Conservation (phyloP, 176 grass and related monocot genomes). For the sorghum (Sorghum bicolor) region DNA sequence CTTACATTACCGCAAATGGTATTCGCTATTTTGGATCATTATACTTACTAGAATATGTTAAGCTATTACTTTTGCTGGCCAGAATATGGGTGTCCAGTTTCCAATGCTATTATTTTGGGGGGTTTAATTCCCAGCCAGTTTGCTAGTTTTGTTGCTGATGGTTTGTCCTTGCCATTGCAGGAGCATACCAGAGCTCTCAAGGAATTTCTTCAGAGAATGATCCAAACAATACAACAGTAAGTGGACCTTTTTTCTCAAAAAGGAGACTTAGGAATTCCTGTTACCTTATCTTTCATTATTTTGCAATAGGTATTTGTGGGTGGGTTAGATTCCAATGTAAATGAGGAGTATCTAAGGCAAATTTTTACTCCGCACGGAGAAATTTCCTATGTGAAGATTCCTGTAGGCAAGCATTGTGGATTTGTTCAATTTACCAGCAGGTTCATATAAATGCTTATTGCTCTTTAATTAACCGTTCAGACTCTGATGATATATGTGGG, state of each 20-base stretch:
- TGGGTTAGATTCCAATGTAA: conserved; percentile 87
- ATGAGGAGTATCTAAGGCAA: conserved; percentile 78
- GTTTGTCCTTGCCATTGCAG: conserved; percentile 40
- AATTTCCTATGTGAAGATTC: conserved; percentile 93
- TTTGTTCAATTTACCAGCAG: conserved; percentile 98
- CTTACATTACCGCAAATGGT: neutral
- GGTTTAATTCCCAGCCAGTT: neutral
- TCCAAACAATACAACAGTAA: conserved; percentile 89
- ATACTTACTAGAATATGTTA: neutral
- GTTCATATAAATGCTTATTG: conserved; percentile 45
- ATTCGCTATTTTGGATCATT: neutral
- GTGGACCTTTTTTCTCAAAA: conserved; percentile 12
- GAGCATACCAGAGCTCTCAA: conserved; percentile 55
- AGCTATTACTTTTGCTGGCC: neutral
- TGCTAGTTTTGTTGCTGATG: conserved; percentile 19
- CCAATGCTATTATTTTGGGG: neutral
- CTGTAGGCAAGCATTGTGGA: conserved; percentile 87
- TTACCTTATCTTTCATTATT: conserved; percentile 45
- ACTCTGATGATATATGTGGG: neutral
- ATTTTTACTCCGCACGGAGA: conserved; percentile 77
- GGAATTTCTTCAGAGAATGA: conserved; percentile 62
- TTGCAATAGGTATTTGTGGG: conserved; percentile 87
- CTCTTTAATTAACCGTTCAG: conserved; percentile 27
- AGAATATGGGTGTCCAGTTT: neutral
- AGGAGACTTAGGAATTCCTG: neutral